phyloP scores from a whole-genome alignment of 2,329 filamentous ascomycete species.

The Talaromyces islandicus region DNA sequence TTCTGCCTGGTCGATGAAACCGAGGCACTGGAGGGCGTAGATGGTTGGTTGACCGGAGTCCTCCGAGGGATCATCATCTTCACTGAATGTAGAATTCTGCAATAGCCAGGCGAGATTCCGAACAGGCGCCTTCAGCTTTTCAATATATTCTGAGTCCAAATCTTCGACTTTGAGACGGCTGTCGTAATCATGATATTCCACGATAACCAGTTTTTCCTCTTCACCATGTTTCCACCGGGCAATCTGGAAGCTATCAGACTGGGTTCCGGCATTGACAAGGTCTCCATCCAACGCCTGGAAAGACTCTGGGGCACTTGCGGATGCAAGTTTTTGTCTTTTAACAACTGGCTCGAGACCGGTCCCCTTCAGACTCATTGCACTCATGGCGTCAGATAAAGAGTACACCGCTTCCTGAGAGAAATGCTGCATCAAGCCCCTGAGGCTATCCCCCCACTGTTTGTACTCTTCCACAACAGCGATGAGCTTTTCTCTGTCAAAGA shows the following conservation, averaged over 20 bases:
- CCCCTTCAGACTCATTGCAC: constrained; percentile 14
- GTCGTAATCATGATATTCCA: constrained; percentile 24
- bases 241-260: constrained; percentile 16
- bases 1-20: constrained; percentile 19
- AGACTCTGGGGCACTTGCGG: constrained; percentile 15
- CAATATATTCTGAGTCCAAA: constrained; percentile 19
- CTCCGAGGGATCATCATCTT: not conserved
- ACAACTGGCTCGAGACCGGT: constrained; percentile 21
- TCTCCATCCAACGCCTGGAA: constrained; percentile 17
- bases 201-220: constrained; percentile 14
- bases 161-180: constrained; percentile 17
- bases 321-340: constrained; percentile 18
- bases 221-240: constrained; percentile 14
- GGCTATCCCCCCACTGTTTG: constrained; percentile 20
- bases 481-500: constrained; percentile 26
- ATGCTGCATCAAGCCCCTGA: constrained; percentile 24
- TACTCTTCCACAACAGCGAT: constrained; percentile 19
- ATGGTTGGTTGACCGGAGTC: constrained; percentile 19
- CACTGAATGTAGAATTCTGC: constrained; percentile 20
- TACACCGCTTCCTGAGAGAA: constrained; percentile 20
- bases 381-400: constrained; percentile 10
- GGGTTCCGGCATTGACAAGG: constrained; percentile 15
- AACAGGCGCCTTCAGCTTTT: constrained; percentile 19
- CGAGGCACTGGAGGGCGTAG: constrained; percentile 23
- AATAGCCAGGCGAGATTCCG: constrained; percentile 23